A percentile compares a stretch with the other conserved stretches of the same genome.
phyloP scores from a whole-genome alignment of 257 asterid species.

The Solanum neorickii region DNA sequence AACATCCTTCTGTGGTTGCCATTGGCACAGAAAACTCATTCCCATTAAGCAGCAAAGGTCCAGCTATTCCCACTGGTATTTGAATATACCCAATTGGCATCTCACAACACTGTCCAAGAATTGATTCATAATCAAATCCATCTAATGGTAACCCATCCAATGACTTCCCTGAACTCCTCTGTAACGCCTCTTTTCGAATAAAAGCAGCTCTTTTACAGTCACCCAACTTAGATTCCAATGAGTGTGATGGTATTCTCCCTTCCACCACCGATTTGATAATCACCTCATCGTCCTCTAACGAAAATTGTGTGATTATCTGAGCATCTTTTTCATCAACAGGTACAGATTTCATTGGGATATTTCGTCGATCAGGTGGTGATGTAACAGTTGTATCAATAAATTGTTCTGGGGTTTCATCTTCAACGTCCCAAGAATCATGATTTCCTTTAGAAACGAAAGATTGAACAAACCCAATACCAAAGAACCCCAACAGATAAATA shows the following conservation, averaged over 20 bases:
- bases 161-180: conserved; percentile 36
- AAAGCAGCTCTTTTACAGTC: conserved; percentile 33
- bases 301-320: background rate
- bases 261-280: conserved; percentile 17
- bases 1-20: conserved; percentile 55
- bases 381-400: background rate
- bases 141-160: conserved; percentile 43
- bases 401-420: background rate
- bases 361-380: background rate
- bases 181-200: conserved; percentile 34
- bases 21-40: conserved; percentile 42
- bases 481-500: background rate
- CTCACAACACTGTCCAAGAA: conserved; percentile 59
- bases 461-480: conserved; percentile 5
- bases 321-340: background rate
- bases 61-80: conserved; percentile 53
- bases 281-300: conserved; percentile 24
- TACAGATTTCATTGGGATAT: background rate
- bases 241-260: conserved; percentile 28
- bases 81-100: conserved; percentile 59
- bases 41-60: conserved; percentile 47
- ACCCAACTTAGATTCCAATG: conserved; percentile 34
- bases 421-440: conserved; percentile 24
- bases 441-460: conserved; percentile 16
- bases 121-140: conserved; percentile 41